Evolutionary conservation across 306 rosid species (phyloP), one percentile per base, ranked within the genome.

Genomic region (Malus fusca): DNA sequence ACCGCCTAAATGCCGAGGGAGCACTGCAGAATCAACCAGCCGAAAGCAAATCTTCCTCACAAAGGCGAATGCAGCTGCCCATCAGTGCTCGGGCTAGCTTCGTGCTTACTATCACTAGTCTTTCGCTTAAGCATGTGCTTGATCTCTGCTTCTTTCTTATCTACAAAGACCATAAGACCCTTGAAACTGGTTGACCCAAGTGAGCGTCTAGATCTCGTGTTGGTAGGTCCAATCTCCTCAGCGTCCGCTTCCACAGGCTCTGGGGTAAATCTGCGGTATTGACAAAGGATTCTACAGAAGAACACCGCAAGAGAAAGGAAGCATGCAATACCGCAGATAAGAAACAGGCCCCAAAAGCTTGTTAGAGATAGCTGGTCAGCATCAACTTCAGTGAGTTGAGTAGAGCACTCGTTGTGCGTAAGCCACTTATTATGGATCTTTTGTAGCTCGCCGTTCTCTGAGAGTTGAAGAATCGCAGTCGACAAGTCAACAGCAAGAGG

Each of bases 341-440:
- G 87, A 69, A 93, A 93, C 56, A 93, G 77, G 55, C 92, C 98
- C 98, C 98, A 93, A 83, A 93, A 93, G 89, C 93, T 91, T 19
- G 58, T 80, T 23, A 93, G 83, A 52, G 93, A 85, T 52, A 93
- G 85, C 15, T 77, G 77, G 85, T 59, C 83, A 25, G 83, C 76
- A 65, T 86, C 84, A 40, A 30, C 53, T 8, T 80, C 87, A 52
- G 23, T 78, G 55, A 68, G 9, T 53, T 79, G 82, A 72, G 60
- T 79, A 0, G 85, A 19, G 75, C 96, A 91, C 12, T 83, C 87
- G 2, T 21, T 28, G 4, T 25, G 46, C 8, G 55, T n/a, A 3
- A 93, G 88, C 98, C 98, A 93, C 80, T 93, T 91, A 77, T 91
- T 86, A 23, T 81, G 96, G 40, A 89, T 86, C 88, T 79, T 93